Conservation (phyloP, 139 green algal genomes). For the Penium margaritaceum region DNA sequence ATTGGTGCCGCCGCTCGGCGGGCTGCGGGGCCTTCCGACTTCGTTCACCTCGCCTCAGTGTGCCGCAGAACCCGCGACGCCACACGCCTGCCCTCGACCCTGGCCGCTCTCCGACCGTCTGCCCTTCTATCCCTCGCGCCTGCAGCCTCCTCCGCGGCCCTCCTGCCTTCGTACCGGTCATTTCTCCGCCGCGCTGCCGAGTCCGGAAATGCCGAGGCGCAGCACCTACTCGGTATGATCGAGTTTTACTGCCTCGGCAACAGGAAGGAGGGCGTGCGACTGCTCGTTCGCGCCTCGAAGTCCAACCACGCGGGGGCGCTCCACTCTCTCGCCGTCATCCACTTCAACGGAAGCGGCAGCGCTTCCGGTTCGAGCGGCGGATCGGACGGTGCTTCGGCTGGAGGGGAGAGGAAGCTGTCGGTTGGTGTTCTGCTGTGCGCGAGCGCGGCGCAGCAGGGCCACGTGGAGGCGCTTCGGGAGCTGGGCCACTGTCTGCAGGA, state of each 20-base stretch:
- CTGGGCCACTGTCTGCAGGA: conserved; percentile 47
- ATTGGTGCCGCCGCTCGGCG: background rate
- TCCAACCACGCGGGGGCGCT: conserved; percentile 25
- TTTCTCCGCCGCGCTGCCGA: conserved; percentile 14
- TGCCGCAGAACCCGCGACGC: too few relatives aligned
- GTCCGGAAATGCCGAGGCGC: conserved; percentile 32
- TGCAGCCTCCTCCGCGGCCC: conserved; percentile 1
- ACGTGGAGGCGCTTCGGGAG: conserved; percentile 35
- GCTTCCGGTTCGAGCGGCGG: too few relatives aligned
- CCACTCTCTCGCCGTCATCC: conserved; percentile 44
- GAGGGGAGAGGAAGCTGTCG: conserved; percentile 14
- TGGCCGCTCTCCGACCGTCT: background rate
- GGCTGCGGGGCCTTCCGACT: background rate
- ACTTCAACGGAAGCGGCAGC: conserved; percentile 46
- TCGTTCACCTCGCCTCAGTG: background rate
- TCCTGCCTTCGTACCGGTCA: too few relatives aligned
- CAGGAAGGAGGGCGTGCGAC: conserved; percentile 3
- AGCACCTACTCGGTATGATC: conserved; percentile 32
- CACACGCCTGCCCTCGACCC: background rate
- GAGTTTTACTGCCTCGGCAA: conserved; percentile 39
- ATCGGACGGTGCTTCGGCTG: conserved; percentile 1
- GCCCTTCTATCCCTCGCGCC: background rate
- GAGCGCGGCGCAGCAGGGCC: conserved; percentile 12
- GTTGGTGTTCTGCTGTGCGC: conserved; percentile 33
- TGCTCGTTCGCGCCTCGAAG: conserved; percentile 29